These are phyloP conservation scores for Podospora comata DNA, from an alignment of 495 filamentous ascomycete species.

Conservation along the genomic window DNA sequence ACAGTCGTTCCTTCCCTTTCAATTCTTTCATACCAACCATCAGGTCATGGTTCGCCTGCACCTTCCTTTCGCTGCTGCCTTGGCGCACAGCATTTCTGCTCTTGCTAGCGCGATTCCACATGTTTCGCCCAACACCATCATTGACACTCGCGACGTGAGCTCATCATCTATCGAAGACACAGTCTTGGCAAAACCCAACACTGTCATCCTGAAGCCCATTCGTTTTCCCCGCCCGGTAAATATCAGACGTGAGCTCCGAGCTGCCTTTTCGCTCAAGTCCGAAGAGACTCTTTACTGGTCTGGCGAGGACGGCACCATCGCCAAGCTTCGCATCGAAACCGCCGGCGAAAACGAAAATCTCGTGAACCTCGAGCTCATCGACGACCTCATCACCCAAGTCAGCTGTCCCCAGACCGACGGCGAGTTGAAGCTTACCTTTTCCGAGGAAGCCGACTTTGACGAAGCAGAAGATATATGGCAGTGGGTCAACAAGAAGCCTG, in stretches of 20 bases:
- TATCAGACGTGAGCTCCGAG: slow-evolving; percentile 14
- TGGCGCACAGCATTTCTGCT: slow-evolving; percentile 1
- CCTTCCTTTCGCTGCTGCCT: neutral
- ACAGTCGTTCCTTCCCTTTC: neutral
- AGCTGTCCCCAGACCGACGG: slow-evolving; percentile 11
- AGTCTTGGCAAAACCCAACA: neutral
- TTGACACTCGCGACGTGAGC: neutral
- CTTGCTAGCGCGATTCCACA: neutral
- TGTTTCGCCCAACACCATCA: neutral
- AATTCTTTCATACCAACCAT: neutral
- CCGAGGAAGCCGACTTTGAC: slow-evolving; percentile 20
- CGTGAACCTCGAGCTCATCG: slow-evolving; percentile 25
- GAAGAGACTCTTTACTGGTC: slow-evolving; percentile 20
- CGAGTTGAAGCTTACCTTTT: slow-evolving; percentile 14
- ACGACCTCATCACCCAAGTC: slow-evolving; percentile 18
- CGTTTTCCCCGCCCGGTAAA: slow-evolving; percentile 11
- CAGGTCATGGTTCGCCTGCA: neutral
- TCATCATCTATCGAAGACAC: neutral
- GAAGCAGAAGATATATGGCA: slow-evolving; percentile 24
- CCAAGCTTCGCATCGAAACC: slow-evolving; percentile 17
- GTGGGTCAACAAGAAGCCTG: slow-evolving; percentile 22
- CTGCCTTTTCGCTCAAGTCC: slow-evolving; percentile 13
- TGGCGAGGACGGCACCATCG: slow-evolving; percentile 21
- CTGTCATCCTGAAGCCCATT: slow-evolving; percentile 17
- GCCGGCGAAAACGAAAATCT: slow-evolving; percentile 14